A percentile compares a stretch with the other conserved stretches of the same genome.
Conservation (phyloP, 345 rosid species). For the Brassica juncea region DNA sequence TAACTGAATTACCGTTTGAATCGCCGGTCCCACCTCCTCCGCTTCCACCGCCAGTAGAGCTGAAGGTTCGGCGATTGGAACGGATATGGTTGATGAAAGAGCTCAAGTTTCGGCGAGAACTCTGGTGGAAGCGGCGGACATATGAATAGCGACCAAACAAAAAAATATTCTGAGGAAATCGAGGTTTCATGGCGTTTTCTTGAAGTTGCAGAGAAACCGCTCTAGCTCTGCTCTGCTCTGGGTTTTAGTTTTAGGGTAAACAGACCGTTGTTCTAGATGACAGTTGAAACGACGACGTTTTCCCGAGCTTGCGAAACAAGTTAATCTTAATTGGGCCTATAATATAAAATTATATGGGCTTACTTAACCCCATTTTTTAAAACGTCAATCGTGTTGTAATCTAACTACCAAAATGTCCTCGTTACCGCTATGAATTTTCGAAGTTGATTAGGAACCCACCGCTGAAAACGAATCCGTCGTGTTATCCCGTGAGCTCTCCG, state of each 20-base stretch:
- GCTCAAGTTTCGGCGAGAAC: slow-evolving; percentile 48
- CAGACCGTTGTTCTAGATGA: slow-evolving; percentile 32
- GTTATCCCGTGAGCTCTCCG: not conserved
- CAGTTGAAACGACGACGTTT: not conserved
- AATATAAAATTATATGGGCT: not conserved
- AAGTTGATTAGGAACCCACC: not conserved
- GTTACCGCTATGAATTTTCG: not conserved
- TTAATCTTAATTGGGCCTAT: not conserved
- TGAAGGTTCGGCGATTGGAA: slow-evolving; percentile 32
- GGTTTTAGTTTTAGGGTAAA: slow-evolving; percentile 22
- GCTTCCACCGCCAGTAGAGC: slow-evolving; percentile 48
- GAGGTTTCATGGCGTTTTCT: slow-evolving; percentile 47
- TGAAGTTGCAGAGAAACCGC: slow-evolving; percentile 20
- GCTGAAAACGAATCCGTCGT: not conserved
- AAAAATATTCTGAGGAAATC: slow-evolving; percentile 37
- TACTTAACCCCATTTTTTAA: not conserved
- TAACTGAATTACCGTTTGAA: slow-evolving; percentile 52
- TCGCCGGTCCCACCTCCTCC: slow-evolving; percentile 42
- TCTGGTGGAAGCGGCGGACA: slow-evolving; percentile 34
- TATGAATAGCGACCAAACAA: slow-evolving; percentile 37
- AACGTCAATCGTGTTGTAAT: not conserved
- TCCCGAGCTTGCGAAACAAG: not conserved
- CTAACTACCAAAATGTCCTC: not conserved
- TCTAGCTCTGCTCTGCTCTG: not conserved
- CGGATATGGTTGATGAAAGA: slow-evolving; percentile 53